A percentile compares a stretch with the other conserved stretches of the same genome.
Conservation (phyloP, 208 protist species). For the Trypanosoma scelopori region DNA sequence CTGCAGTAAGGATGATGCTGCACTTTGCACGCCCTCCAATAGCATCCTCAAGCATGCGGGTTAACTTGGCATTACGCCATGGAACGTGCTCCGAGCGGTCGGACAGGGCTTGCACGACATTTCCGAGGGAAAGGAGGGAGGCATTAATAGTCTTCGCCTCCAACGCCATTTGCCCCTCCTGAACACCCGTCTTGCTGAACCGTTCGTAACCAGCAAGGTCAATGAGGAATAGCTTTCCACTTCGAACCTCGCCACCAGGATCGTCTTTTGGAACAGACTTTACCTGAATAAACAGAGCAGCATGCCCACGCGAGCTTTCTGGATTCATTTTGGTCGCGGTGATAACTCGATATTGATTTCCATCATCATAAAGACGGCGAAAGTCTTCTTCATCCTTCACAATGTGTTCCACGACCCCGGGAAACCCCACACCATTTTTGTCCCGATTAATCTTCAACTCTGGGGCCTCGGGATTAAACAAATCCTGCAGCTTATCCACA, state of each 20-base stretch:
- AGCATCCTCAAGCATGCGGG: slow-evolving; percentile 87
- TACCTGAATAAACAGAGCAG: slow-evolving; percentile 77
- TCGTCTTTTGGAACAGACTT: slow-evolving; percentile 58
- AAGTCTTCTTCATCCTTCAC: slow-evolving; percentile 64
- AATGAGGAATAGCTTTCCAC: slow-evolving; percentile 84
- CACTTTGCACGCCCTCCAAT: slow-evolving; percentile 87
- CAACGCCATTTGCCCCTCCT: slow-evolving; percentile 67
- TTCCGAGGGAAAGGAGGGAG: slow-evolving; percentile 77
- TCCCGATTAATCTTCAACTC: slow-evolving; percentile 74
- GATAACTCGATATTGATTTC: slow-evolving; percentile 77
- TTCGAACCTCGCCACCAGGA: slow-evolving; percentile 42
- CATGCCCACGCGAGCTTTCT: slow-evolving; percentile 84
- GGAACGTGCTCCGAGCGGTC: slow-evolving; percentile 79
- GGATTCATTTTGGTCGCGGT: slow-evolving; percentile 88
- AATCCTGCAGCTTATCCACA: slow-evolving; percentile 73
- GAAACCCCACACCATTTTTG: slow-evolving; percentile 68
- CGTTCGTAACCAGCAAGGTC: slow-evolving; percentile 88
- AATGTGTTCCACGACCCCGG: slow-evolving; percentile 57
- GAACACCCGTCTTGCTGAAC: slow-evolving; percentile 88
- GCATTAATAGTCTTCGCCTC: slow-evolving; percentile 91
- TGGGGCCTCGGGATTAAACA: slow-evolving; percentile 69
- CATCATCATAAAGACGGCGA: slow-evolving; percentile 78
- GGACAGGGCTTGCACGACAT: slow-evolving; percentile 81
- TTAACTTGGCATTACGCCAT: slow-evolving; percentile 91
- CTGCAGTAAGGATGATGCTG: slow-evolving; percentile 84